Evolutionary conservation across 108 stramenopile species (phyloP), one percentile per base, ranked within the genome.

Genomic region (Fistulifera pelliculosa): DNA sequence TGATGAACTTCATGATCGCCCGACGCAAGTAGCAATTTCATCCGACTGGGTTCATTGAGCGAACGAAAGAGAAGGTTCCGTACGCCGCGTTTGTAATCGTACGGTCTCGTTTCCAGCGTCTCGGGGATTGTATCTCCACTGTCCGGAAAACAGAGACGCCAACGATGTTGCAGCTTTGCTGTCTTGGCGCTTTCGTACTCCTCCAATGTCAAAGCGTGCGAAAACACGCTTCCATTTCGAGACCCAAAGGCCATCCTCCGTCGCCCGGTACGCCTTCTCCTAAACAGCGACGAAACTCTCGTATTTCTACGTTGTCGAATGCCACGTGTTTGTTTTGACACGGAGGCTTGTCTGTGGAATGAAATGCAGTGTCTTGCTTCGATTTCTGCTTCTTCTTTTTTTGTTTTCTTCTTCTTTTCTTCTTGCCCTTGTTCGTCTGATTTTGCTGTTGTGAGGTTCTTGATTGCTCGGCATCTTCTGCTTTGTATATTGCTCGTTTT

Each of bases 161-260:
- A 84, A 25, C 89, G 73, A 39, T 83, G 58, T 49, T 70, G 70
- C 49, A 91, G 47, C 51, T 66, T 63, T 24, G 65, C 54, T 65
- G 87, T 81, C 56, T 76, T 80, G 0, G 65, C 50, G 31, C 56
- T 19, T 60, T 87, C 85, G 56, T 77, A 87, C 31, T 76, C 74
- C 40, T 86, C 81, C 4, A 90, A 27, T 14, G 42, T 19, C 28
- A 63, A 12, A 25, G 21, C 27, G 47, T 48, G 42, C 31, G 51
- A 18, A 6, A 35, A 11, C 41, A 24, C 2, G 77, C 21, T 1
- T 47, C 17, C 19, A 44, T 24, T 19, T 68, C 76, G 57, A 90
- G 61, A 26, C 85, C 89, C 42, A 91, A 50, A 5, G 89, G 89
- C 81, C 83, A 91, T 23, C 85, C 85, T 10, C 89, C 89, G 62